Evolutionary conservation across 805 yeast genomes (phyloP), one percentile per base, ranked within the genome.

Genomic region (Sugiyamaella americana): DNA sequence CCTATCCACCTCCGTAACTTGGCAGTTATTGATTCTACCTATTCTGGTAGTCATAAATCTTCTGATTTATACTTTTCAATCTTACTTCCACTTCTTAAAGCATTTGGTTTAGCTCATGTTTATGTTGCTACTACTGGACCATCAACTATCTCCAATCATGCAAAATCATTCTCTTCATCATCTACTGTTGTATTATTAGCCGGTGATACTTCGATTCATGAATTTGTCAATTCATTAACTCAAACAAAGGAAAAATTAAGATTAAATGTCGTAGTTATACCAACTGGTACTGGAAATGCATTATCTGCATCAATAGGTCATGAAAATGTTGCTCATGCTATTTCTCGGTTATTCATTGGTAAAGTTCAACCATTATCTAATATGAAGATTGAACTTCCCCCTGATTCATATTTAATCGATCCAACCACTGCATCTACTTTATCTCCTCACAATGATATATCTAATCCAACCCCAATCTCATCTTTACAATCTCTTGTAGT

Each of bases 241-340:
- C 53, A 56, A 2, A 30, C 45, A 4, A 19, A 3, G 20, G 42
- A 45, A 8, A 13, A 43, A n/a, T 44, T 55, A 43, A 42, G 57
- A 2, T 48, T 68, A 4, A 52, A 48, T 6, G 48, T 69, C 16
- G 53, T 51, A 1, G 56, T 68, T 22, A 61, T 89, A 13, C 95
- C 96, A 0, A 70, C 80, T 49, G 97, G 97, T 1, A 83, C 95
- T 0, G 97, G 95, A 0, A 89, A 89, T 61, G 88, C 95, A 1
- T 68, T 87, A 49, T 76, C 86, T 1, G 73, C 75, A 20, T 82
- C 95, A 0, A 54, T 80, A 2, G 79, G 78, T 54, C 41, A 54
- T 53, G 2, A 26, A 6, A 18, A 58, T 41, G 59, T 66, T 4
- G 44, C 60, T 8, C 49, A 26, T 10, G 64, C 67, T 52, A 40